Conservation (phyloP, 495 filamentous ascomycete genomes). For the Glarea lozoyensis region DNA sequence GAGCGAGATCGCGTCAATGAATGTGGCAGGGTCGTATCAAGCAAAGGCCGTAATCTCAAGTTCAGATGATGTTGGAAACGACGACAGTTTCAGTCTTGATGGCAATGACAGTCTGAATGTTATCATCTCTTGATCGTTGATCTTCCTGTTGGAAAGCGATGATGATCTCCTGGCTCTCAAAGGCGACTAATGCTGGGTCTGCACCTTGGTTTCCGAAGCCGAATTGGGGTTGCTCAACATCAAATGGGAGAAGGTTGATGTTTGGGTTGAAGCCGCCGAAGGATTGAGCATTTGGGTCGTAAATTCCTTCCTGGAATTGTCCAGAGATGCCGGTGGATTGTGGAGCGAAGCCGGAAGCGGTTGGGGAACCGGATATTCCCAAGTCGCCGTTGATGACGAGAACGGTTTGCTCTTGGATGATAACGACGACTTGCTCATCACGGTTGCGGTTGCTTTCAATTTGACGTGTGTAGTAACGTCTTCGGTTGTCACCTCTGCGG, state of each 20-base stretch:
- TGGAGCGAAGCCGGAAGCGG: neutral
- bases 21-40: too few relatives aligned
- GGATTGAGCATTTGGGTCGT: neutral
- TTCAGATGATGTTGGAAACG: neutral
- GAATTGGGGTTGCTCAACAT: slow-evolving; percentile 4
- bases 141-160: slow-evolving; percentile 6
- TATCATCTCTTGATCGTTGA: neutral
- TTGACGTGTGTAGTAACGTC: slow-evolving; percentile 15
- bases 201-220: neutral
- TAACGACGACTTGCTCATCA: slow-evolving; percentile 9
- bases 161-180: slow-evolving; percentile 8
- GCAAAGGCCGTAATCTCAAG: neutral
- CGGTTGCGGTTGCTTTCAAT: slow-evolving; percentile 10
- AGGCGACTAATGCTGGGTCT: slow-evolving; percentile 18
- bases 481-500: slow-evolving; percentile 10
- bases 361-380: neutral
- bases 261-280: neutral
- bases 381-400: slow-evolving; percentile 1
- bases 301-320: neutral
- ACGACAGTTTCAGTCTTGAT: neutral
- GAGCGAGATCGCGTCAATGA: too few relatives aligned
- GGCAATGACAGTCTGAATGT: neutral
- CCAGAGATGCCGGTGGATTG: neutral
- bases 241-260: slow-evolving; percentile 13
- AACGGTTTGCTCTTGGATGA: slow-evolving; percentile 1